phyloP scores from a whole-genome alignment of 306 rosid species.

The Urtica urens region DNA sequence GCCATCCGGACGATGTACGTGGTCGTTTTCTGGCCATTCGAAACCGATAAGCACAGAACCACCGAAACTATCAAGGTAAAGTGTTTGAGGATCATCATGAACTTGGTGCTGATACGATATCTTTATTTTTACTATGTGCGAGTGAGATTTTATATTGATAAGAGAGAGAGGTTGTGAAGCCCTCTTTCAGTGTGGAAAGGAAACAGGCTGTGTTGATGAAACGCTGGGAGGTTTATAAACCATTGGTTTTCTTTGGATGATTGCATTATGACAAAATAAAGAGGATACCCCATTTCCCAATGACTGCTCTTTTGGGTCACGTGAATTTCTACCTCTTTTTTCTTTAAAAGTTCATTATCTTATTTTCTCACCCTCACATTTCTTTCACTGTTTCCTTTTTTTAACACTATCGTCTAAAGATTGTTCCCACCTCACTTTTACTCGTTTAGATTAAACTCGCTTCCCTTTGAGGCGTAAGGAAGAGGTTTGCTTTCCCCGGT shows the following conservation, averaged over 20 bases:
- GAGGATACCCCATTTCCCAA: background rate
- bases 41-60: slow-evolving; percentile 8
- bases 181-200: background rate
- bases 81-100: background rate
- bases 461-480: too few species aligned
- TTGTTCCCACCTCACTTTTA: too few species aligned
- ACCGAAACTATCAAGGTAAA: slow-evolving; percentile 5
- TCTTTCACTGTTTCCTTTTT: too few species aligned
- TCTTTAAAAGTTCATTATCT: too few species aligned
- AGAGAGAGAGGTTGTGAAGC: too few species aligned
- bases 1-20: slow-evolving; percentile 66
- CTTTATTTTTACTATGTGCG: background rate
- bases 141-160: background rate
- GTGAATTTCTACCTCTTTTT: slow-evolving; percentile 8
- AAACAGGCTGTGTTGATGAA: background rate
- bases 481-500: too few species aligned
- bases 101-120: background rate
- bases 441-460: too few species aligned
- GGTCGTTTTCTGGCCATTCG: slow-evolving; percentile 9
- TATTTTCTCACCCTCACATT: too few species aligned
- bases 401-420: too few species aligned
- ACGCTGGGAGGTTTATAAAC: too few species aligned
- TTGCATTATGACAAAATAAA: slow-evolving; percentile 37
- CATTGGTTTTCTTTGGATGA: slow-evolving; percentile 39
- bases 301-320: slow-evolving; percentile 17